phyloP scores from a whole-genome alignment of 805 yeast species.

The Saccharomyces mikatae region DNA sequence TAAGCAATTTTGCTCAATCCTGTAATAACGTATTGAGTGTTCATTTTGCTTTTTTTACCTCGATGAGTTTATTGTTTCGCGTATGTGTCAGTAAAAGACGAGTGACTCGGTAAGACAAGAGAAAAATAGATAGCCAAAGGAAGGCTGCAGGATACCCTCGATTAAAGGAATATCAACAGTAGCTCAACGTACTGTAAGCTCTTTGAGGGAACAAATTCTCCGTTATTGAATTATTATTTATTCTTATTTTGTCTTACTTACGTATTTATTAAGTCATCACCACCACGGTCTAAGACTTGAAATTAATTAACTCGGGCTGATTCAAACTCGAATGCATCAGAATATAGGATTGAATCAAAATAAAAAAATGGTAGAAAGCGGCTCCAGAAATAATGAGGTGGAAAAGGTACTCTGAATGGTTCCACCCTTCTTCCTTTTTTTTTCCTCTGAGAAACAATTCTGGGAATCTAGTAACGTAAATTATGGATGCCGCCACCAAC shows the following conservation, averaged over 20 bases:
- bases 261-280: not conserved
- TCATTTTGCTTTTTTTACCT: slow-evolving; percentile 1
- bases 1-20: not conserved
- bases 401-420: slow-evolving; percentile 62
- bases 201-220: not conserved
- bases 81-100: slow-evolving; percentile 1
- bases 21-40: not conserved
- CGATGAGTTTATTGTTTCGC: not conserved
- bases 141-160: too few relatives aligned
- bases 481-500: slow-evolving; percentile 62
- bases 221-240: not conserved
- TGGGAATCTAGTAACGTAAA: slow-evolving; percentile 69
- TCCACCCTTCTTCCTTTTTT: slow-evolving; percentile 27
- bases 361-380: slow-evolving; percentile 61
- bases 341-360: slow-evolving; percentile 47
- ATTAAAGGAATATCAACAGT: not conserved
- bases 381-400: slow-evolving; percentile 66
- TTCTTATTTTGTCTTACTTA: not conserved
- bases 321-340: slow-evolving; percentile 22
- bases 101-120: not conserved
- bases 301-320: slow-evolving; percentile 15
- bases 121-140: not conserved
- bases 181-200: not conserved
- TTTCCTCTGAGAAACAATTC: slow-evolving; percentile 43
- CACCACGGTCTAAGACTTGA: slow-evolving; percentile 4